phyloP scores from a whole-genome alignment of 2,329 filamentous ascomycete genomes.

The Ascochyta fabae region DNA sequence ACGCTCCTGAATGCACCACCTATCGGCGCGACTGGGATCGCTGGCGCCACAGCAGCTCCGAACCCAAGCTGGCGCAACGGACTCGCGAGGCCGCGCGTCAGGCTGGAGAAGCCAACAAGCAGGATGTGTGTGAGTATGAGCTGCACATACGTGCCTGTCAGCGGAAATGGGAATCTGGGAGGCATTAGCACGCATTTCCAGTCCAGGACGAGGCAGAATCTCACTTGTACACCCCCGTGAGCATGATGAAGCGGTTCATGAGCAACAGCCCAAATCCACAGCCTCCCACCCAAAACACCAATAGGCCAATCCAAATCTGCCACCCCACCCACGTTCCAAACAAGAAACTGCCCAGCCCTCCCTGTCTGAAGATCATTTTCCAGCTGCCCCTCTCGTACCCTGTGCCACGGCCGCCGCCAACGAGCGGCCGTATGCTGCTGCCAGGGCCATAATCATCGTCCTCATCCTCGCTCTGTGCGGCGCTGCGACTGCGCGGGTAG shows the following conservation, averaged over 20 bases:
- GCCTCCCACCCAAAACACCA: slow-evolving; percentile 57
- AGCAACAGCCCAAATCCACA: slow-evolving; percentile 56
- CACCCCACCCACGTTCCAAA: slow-evolving; percentile 57
- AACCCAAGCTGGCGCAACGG: slow-evolving; percentile 53
- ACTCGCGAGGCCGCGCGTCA: slow-evolving; percentile 55
- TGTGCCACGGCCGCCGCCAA: slow-evolving; percentile 31
- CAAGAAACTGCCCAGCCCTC: slow-evolving; percentile 57
- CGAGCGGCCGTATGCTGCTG: slow-evolving; percentile 48
- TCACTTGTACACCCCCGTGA: slow-evolving; percentile 56
- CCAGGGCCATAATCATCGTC: slow-evolving; percentile 51
- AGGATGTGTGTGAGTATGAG: slow-evolving; percentile 58
- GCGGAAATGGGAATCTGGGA: slow-evolving; percentile 59
- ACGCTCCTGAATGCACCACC: slow-evolving; percentile 39
- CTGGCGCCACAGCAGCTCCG: slow-evolving; percentile 54
- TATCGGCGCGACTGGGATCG: slow-evolving; percentile 43
- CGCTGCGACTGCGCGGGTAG: slow-evolving; percentile 51
- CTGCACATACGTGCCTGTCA: slow-evolving; percentile 59
- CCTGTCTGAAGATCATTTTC: slow-evolving; percentile 47
- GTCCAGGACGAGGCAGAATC: slow-evolving; percentile 3
- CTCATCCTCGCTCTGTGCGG: slow-evolving; percentile 56
- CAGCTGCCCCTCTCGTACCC: slow-evolving; percentile 29
- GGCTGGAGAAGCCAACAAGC: slow-evolving; percentile 55
- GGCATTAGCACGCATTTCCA: slow-evolving; percentile 22
- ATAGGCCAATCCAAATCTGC: slow-evolving; percentile 56
- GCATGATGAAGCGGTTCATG: slow-evolving; percentile 60